Base-by-base conservation (phyloP, 306 rosid genomes). In the Arachis stenosperma region DNA sequence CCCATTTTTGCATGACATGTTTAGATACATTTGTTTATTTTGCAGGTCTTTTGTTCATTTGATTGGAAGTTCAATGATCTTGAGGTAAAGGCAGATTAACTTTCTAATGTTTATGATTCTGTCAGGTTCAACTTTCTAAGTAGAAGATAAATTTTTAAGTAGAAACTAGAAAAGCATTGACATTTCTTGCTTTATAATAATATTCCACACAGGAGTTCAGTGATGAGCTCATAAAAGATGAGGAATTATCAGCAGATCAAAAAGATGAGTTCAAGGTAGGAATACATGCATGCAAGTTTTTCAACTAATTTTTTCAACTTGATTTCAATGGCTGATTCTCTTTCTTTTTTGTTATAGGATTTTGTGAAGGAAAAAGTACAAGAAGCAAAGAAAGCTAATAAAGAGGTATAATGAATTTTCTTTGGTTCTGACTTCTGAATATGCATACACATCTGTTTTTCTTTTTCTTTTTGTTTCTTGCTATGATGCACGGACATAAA, bases 11-110 rank as follows among this genome's bases (percentile, higher is more conserved):
- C 47, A 58, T 44, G 46, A 3, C 47, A 13, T 39, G 41, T 10
- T 76, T 63, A 14, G 47, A 27, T 42, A 62, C 64, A 11, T 59
- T 10, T 42, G 37, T 68, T 61, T 33, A 36, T 7, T 78, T 48
- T 9, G 86, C 83, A 88, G 93, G 63, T 90, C 46, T 84, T 83
- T 81, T 86, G 90, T 74, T 90, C 86, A 67, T 90, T 90, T 84
- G 93, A 90, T 76, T 90, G 93, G 96, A 91, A 88, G 61, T 79
- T 90, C 33, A 93, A 90, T 65, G 93, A 90, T 55, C 82, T 88
- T 62, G 93, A 90, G 96, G 96, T 90, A 81, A 59, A 22, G 27
- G 27, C 10, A 29, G 65, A 69, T 57, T 61, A 58, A 37, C 52
- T 71, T 33, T 61, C 39, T 41, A 8, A 41, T 9, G 52, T 76